Percentiles rank a stretch among this genome's conserved stretches.
phyloP scores from a whole-genome alignment of 192 early-diverging fungal genomes.

The Podila minutissima region DNA sequence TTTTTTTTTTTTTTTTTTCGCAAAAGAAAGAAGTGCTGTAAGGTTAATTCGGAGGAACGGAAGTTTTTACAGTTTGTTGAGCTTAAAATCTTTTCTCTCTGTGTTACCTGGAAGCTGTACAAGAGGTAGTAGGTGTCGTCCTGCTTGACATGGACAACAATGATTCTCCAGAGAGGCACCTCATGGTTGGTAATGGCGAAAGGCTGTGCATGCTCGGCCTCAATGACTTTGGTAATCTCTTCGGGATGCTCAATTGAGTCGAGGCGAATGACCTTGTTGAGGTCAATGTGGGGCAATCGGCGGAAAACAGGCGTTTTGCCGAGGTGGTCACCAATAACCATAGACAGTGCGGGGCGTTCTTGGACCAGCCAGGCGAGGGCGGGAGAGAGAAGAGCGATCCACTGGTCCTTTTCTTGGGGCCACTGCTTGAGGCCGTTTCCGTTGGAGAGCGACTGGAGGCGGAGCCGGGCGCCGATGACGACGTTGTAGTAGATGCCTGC shows the following conservation, averaged over 20 bases:
- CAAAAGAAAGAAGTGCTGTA: too few species aligned
- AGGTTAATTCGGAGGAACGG: too few species aligned
- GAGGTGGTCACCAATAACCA: conserved; percentile 31
- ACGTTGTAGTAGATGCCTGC: conserved; percentile 20
- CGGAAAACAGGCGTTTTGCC: conserved; percentile 15
- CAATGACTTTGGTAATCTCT: conserved; percentile 20
- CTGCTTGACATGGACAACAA: too few species aligned
- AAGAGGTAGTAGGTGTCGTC: too few species aligned
- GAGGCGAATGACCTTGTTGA: conserved; percentile 14
- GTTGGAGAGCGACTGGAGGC: not conserved
- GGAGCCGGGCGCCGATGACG: conserved; percentile 20
- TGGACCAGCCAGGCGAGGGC: conserved; percentile 34
- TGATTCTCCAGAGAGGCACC: conserved; percentile 9
- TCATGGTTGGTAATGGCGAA: conserved; percentile 9
- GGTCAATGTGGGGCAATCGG: conserved; percentile 19
- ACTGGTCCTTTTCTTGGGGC: conserved; percentile 9
- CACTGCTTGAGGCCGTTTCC: not conserved
- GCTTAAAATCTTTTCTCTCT: too few species aligned
- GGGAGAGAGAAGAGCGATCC: conserved; percentile 20
- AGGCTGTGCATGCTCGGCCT: conserved; percentile 7
- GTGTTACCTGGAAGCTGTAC: too few species aligned
- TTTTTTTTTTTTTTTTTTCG: not conserved
- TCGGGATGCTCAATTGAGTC: not conserved
- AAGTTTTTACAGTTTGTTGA: too few species aligned
- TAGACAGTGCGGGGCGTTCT: conserved; percentile 21